Evolutionary conservation across 23 red algal species (phyloP).

Genomic region (Agarophyton chilense): DNA sequence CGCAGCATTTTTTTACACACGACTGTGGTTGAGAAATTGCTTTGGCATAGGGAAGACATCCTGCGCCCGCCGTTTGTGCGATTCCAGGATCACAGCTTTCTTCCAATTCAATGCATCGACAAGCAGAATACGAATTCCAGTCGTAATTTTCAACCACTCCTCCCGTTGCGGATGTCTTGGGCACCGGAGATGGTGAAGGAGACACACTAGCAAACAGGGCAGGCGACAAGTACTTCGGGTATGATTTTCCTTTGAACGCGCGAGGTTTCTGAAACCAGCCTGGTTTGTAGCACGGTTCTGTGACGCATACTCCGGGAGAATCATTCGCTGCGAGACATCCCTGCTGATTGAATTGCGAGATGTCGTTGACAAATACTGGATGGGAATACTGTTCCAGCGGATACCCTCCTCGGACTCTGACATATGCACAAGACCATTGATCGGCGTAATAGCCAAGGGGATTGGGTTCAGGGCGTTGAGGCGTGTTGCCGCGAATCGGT

Average conservation of each 20-base stretch:
- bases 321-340: conserved; percentile 49
- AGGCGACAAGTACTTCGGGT: background rate
- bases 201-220: conserved; percentile 27
- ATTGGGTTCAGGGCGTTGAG: conserved; percentile 26
- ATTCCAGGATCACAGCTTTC: background rate
- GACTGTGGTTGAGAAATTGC: background rate
- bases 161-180: background rate
- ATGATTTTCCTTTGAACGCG: background rate
- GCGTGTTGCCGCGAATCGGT: background rate
- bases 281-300: conserved; percentile 27
- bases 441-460: conserved; percentile 44
- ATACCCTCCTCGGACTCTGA: conserved; percentile 22
- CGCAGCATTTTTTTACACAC: conserved; percentile 11
- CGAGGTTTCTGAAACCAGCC: conserved; percentile 34
- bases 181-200: background rate
- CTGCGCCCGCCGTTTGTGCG: conserved; percentile 14
- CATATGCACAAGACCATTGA: conserved; percentile 57
- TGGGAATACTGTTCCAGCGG: background rate
- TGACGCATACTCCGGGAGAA: conserved; percentile 34
- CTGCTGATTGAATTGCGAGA: conserved; percentile 24
- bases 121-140: conserved; percentile 20
- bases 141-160: conserved; percentile 5
- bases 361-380: conserved; percentile 58
- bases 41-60: background rate
- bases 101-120: background rate